Conservation (phyloP, 176 grass and related monocot species). For the Raddia distichophylla region DNA sequence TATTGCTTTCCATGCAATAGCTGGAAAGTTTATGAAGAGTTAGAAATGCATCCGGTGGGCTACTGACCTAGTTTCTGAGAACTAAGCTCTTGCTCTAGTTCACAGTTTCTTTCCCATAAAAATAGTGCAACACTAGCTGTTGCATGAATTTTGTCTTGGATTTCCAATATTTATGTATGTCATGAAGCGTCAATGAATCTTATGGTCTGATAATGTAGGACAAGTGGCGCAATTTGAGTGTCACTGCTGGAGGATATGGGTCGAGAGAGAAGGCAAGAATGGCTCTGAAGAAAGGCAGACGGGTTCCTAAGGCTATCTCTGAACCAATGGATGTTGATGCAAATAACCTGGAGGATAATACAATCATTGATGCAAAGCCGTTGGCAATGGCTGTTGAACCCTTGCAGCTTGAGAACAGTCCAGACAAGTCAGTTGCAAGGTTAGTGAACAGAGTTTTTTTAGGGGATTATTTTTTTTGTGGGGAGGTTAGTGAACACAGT, state of each 20-base stretch:
- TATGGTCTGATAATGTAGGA: slow-evolving; percentile 55
- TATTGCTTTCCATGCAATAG: slow-evolving; percentile 6
- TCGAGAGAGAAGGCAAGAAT: slow-evolving; percentile 78
- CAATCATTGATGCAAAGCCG: slow-evolving; percentile 58
- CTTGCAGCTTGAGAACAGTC: slow-evolving; percentile 39
- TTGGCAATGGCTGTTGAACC: slow-evolving; percentile 60
- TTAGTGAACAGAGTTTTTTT: slow-evolving; percentile 36
- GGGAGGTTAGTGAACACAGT: slow-evolving; percentile 55
- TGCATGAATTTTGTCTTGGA: not conserved
- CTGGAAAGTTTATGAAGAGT: not conserved
- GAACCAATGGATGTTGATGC: slow-evolving; percentile 48
- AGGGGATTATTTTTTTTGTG: too few relatives aligned
- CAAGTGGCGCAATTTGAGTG: slow-evolving; percentile 94
- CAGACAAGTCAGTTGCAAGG: slow-evolving; percentile 65
- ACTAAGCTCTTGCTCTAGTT: not conserved
- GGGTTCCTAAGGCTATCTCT: slow-evolving; percentile 41
- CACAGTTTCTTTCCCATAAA: not conserved
- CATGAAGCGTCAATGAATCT: slow-evolving; percentile 1
- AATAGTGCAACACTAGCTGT: not conserved
- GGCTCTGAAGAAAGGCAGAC: slow-evolving; percentile 65
- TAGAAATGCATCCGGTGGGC: not conserved
- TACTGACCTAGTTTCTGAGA: not conserved
- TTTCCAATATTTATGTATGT: slow-evolving; percentile 4
- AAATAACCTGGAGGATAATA: slow-evolving; percentile 34
- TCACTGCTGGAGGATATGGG: slow-evolving; percentile 75